Evolutionary conservation across 352 stramenopile species (phyloP).

Genomic region (Peronosclerospora sorghi): DNA sequence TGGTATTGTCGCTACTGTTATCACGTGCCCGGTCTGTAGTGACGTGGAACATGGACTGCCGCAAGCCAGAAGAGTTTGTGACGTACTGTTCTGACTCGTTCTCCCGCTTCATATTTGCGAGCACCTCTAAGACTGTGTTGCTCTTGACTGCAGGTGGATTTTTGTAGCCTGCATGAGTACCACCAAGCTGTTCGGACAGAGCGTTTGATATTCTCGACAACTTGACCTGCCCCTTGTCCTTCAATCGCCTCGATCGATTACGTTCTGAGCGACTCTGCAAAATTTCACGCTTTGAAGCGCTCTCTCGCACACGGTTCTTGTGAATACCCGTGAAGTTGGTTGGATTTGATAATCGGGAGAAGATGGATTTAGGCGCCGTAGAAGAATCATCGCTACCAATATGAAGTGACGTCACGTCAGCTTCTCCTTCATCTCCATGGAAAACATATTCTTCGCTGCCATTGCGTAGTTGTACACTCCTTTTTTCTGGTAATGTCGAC

Average conservation of each 20-base stretch:
- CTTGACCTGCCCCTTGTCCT: constrained; percentile 50
- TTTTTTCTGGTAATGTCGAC: constrained; percentile 28
- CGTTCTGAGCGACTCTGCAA: constrained; percentile 62
- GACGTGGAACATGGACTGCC: constrained; percentile 37
- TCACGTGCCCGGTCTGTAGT: constrained; percentile 24
- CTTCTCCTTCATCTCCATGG: constrained; percentile 21
- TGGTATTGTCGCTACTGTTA: constrained; percentile 26
- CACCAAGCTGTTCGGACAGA: constrained; percentile 40
- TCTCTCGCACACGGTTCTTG: constrained; percentile 76
- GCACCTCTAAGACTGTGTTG: constrained; percentile 66
- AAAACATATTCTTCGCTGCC: constrained; percentile 24
- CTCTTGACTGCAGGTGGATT: constrained; percentile 42
- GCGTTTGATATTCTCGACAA: constrained; percentile 31
- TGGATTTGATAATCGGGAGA: constrained; percentile 76
- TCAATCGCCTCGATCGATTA: constrained; percentile 57
- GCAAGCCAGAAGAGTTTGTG: constrained; percentile 25
- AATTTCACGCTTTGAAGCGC: constrained; percentile 69
- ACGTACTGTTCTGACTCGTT: constrained; percentile 55
- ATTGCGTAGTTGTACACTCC: constrained; percentile 20
- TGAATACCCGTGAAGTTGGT: constrained; percentile 85
- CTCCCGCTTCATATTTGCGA: constrained; percentile 75
- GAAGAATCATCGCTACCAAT: constrained; percentile 58
- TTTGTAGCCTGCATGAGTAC: constrained; percentile 33
- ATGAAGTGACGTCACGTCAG: constrained; percentile 26
- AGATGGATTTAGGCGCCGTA: constrained; percentile 51